Evolutionary conservation across 2,329 filamentous ascomycete species (phyloP), one percentile per base, ranked within the genome.

Genomic region (Cladosporium sp.): DNA sequence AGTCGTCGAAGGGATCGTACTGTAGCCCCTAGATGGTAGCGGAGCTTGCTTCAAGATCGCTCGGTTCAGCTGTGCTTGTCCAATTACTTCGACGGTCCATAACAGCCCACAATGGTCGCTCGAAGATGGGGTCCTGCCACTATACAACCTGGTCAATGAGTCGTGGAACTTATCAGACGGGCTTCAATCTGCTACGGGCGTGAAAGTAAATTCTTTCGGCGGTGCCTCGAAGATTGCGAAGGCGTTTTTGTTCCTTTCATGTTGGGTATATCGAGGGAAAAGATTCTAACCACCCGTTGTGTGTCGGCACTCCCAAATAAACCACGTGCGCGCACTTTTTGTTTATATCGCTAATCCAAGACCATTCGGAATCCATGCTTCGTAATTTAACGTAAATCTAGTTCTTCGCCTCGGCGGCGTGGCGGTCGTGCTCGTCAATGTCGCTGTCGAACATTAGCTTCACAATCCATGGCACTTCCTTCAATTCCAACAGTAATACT

Each of bases 401-500:
- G 18, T 50, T 50, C 48, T 14, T 50, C n/a, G 48, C 48, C 48
- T 43, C 48, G 7, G 43, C 50, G 37, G 52, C 52, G 40, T 42
- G 38, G 28, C 44, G 44, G 52, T 58, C 56, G 45, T 58, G 56
- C 40, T 56, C 54, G 33, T 58, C 56, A 18, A 58, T 58, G 51
- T 58, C 56, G 38, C 54, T 58, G 33, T 10, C 13, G 2, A 13
- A 7, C n/a, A 31, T 57, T 41, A 57, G 53, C 22, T 43, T 9
- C 13, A 11, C n/a, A 31, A 13, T 28, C n/a, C 19, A 3, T n/a
- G 5, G 18, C 35, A 13, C 22, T 28, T 28, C 7, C 22, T 28
- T 28, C 34, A 32, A 43, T 14, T 3, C 22, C 34, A 31, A 43
- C 40, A 16, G n/a, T 53, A 40, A 16, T 31, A 74, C 78, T 52